A percentile compares a stretch with the other conserved stretches of the same genome.
phyloP scores from a whole-genome alignment of 2,329 filamentous ascomycete species.

The Diplocarpon rosae region DNA sequence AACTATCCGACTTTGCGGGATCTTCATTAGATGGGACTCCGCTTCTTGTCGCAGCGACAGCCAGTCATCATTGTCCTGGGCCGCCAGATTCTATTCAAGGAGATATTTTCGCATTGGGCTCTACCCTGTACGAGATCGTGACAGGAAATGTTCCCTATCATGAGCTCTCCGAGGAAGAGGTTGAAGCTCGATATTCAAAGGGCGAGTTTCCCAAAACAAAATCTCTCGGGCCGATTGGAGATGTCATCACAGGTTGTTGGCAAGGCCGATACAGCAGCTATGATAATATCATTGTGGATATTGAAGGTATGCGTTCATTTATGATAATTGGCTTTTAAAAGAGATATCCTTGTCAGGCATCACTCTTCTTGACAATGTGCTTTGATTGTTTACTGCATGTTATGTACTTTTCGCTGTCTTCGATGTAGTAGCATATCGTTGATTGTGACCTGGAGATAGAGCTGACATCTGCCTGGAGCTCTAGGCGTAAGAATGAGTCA shows the following conservation, averaged over 20 bases:
- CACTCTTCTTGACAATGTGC: no score
- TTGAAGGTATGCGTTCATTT: not conserved
- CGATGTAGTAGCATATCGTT: no score
- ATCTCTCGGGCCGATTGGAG: slow-evolving; percentile 1
- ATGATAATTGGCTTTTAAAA: not conserved
- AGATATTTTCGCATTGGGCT: slow-evolving; percentile 1
- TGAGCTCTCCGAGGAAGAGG: not conserved
- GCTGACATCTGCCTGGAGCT: no score
- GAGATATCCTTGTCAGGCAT: no score
- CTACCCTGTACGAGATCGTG: slow-evolving; percentile 2
- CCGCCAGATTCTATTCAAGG: not conserved
- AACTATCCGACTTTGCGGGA: not conserved
- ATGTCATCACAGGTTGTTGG: not conserved
- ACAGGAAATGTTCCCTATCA: not conserved
- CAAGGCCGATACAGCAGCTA: not conserved
- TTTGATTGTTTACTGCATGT: no score
- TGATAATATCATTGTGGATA: not conserved
- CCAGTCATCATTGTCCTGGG: not conserved
- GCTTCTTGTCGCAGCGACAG: not conserved
- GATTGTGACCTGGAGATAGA: no score
- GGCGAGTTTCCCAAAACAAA: not conserved
- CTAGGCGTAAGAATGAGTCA: no score
- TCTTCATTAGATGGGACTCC: not conserved
- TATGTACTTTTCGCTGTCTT: no score
- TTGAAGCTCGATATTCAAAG: not conserved